These are phyloP conservation scores for Heritiera fomes DNA, from an alignment of 345 rosid genomes.

Conservation along the genomic window DNA sequence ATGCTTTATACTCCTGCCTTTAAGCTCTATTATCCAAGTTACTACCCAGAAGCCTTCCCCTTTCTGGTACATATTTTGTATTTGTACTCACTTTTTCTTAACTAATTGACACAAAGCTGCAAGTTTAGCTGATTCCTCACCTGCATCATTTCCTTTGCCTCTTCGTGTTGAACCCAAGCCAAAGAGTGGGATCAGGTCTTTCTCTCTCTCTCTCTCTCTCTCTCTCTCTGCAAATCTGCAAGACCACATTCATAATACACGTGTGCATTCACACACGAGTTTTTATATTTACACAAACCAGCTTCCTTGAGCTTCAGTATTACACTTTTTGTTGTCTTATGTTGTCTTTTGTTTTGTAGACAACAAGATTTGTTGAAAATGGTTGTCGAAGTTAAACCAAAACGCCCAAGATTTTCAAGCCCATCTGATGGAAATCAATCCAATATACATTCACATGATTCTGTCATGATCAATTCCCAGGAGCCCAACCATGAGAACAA, in stretches of 20 bases:
- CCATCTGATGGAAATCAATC: conserved; percentile 33
- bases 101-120: conserved; percentile 81
- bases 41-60: not conserved
- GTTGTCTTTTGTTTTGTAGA: conserved; percentile 35
- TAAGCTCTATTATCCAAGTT: not conserved
- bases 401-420: conserved; percentile 50
- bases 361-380: conserved; percentile 89
- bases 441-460: conserved; percentile 30
- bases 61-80: not conserved
- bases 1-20: not conserved
- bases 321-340: not conserved
- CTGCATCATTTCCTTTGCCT: conserved; percentile 76
- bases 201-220: not conserved
- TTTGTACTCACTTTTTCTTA: conserved; percentile 38
- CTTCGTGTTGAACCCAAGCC: conserved; percentile 97
- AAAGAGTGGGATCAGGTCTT: conserved; percentile 89
- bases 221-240: not conserved
- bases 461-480: conserved; percentile 28
- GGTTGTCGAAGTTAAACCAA: conserved; percentile 87
- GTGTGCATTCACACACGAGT: not conserved
- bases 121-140: conserved; percentile 82
- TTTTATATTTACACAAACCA: not conserved
- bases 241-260: not conserved
- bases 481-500: conserved; percentile 32
- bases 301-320: not conserved